phyloP scores from a whole-genome alignment of 1,139 yeast genomes.

The Groenewaldozyma auringiensis region DNA sequence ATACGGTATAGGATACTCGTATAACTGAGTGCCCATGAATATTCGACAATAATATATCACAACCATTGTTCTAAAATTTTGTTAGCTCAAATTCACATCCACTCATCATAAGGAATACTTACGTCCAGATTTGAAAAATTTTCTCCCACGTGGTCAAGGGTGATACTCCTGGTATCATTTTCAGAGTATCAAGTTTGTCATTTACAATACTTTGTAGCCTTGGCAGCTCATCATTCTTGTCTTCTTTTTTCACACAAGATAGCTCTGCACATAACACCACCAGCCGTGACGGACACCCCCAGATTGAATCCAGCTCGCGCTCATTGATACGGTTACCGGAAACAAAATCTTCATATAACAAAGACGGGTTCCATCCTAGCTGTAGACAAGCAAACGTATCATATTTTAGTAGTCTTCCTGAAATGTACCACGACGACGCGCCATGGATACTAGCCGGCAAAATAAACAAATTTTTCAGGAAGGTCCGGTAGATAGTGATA shows the following conservation, averaged over 20 bases:
- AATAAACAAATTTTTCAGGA: conserved; percentile 4
- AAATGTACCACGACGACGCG: conserved; percentile 6
- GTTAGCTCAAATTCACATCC: too few species aligned
- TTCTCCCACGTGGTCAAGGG: too few species aligned
- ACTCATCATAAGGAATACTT: too few species aligned
- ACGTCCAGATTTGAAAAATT: too few species aligned
- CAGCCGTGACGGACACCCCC: conserved; percentile 8
- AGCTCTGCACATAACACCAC: conserved; percentile 8
- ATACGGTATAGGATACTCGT: too few species aligned
- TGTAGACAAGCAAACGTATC: conserved; percentile 9
- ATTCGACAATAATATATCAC: too few species aligned
- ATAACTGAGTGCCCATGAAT: too few species aligned
- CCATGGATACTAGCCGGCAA: conserved; percentile 4
- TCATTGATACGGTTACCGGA: not conserved
- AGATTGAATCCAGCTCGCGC: conserved; percentile 2
- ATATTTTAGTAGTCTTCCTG: conserved; percentile 6
- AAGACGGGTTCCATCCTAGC: conserved; percentile 2
- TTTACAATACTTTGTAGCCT: too few species aligned
- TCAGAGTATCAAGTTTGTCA: too few species aligned
- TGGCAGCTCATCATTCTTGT: not conserved
- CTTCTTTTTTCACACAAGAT: not conserved
- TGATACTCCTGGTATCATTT: too few species aligned
- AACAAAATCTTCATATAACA: conserved; percentile 3
- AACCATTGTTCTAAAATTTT: too few species aligned
- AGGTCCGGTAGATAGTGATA: conserved; percentile 3